Percentiles rank a stretch among this genome's conserved stretches.
These are phyloP conservation scores for Xylariales sp. DNA, from an alignment of 2,329 filamentous ascomycete genomes.

Conservation along the genomic window DNA sequence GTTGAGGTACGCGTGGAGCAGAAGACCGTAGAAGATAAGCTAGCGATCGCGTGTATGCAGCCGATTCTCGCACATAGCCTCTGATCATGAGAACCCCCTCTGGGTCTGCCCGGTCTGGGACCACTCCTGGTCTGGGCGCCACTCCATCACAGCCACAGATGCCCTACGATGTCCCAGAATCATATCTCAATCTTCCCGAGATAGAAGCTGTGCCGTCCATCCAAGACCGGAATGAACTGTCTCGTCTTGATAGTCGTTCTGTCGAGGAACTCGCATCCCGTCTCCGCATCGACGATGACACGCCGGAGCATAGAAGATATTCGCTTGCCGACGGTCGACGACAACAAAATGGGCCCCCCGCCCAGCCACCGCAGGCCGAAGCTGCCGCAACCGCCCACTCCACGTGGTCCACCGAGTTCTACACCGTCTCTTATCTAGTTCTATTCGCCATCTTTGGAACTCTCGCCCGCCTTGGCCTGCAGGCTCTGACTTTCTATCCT, in stretches of 20 bases:
- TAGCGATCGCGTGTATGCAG: too few relatives aligned
- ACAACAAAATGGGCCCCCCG: slow-evolving; percentile 14
- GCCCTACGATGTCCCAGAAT: slow-evolving; percentile 53
- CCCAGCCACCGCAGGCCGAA: slow-evolving; percentile 8
- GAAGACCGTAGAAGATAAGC: too few relatives aligned
- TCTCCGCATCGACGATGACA: slow-evolving; percentile 44
- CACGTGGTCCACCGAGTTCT: slow-evolving; percentile 66
- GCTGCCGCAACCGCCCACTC: slow-evolving; percentile 54
- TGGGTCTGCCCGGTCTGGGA: not conserved
- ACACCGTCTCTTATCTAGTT: slow-evolving; percentile 83
- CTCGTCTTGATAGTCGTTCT: slow-evolving; percentile 53
- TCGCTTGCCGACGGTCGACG: slow-evolving; percentile 9
- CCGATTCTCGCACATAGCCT: too few relatives aligned
- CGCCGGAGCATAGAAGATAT: slow-evolving; percentile 25
- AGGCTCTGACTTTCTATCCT: slow-evolving; percentile 82
- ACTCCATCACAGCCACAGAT: slow-evolving; percentile 27
- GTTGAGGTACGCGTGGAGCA: too few relatives aligned
- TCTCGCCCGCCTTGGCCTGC: slow-evolving; percentile 82
- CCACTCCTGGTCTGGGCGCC: slow-evolving; percentile 19
- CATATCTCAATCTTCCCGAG: slow-evolving; percentile 59
- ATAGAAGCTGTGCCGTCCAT: slow-evolving; percentile 57
- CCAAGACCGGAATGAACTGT: slow-evolving; percentile 55
- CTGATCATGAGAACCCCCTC: not conserved
- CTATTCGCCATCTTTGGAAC: slow-evolving; percentile 89
- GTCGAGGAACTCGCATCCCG: slow-evolving; percentile 54